A percentile compares a stretch with the other conserved stretches of the same genome.
These are phyloP conservation scores for Grigorovia yakushimaensis DNA, from an alignment of 805 yeast genomes.

Conservation along the genomic window DNA sequence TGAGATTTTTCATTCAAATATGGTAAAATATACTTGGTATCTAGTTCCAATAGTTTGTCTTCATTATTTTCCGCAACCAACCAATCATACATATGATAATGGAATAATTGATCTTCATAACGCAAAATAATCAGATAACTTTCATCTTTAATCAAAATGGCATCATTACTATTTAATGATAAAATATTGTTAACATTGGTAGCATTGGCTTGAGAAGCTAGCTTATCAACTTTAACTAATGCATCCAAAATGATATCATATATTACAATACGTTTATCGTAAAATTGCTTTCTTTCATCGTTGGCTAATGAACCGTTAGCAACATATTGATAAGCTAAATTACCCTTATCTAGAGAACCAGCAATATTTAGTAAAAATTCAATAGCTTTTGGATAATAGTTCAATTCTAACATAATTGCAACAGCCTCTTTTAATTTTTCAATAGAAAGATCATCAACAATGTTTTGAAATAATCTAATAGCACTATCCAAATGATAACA, in stretches of 20 bases:
- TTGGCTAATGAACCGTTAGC: slow-evolving; percentile 40
- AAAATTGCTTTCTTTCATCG: slow-evolving; percentile 43
- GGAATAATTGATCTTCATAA: slow-evolving; percentile 76
- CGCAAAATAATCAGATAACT: slow-evolving; percentile 68
- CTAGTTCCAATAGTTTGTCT: slow-evolving; percentile 66
- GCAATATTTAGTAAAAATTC: slow-evolving; percentile 74
- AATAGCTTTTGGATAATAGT: slow-evolving; percentile 77
- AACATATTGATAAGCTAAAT: slow-evolving; percentile 47
- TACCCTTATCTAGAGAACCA: slow-evolving; percentile 51
- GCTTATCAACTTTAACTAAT: slow-evolving; percentile 59
- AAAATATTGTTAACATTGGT: background rate
- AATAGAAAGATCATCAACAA: slow-evolving; percentile 64
- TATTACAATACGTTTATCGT: slow-evolving; percentile 44
- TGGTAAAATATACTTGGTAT: slow-evolving; percentile 70
- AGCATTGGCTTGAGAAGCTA: slow-evolving; percentile 36
- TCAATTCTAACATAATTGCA: slow-evolving; percentile 63
- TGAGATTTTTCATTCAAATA: slow-evolving; percentile 62
- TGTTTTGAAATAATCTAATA: slow-evolving; percentile 64
- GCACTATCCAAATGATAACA: slow-evolving; percentile 63
- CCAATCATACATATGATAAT: slow-evolving; percentile 89
- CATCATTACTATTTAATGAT: slow-evolving; percentile 21
- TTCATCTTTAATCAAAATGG: slow-evolving; percentile 47
- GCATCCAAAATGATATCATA: slow-evolving; percentile 71
- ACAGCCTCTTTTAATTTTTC: slow-evolving; percentile 79
- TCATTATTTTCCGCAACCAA: slow-evolving; percentile 67